A percentile compares a stretch with the other conserved stretches of the same genome.
phyloP scores from a whole-genome alignment of 768 basidiomycete species.

The Erythrobasidium yunnanense region DNA sequence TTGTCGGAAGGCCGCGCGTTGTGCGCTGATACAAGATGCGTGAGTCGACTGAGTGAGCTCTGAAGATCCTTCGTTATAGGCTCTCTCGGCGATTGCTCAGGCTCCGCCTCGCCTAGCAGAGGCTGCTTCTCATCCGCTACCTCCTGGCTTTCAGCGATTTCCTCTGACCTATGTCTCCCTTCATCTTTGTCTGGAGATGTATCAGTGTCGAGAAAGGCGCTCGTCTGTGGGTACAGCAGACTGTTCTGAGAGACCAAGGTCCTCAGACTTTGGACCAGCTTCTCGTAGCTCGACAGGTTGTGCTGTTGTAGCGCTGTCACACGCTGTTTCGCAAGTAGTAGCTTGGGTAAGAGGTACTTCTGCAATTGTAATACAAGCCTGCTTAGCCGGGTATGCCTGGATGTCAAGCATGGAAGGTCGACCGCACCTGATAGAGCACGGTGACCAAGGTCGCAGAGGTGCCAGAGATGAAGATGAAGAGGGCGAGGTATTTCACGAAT shows the following conservation, averaged over 20 bases:
- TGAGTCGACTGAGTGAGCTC: background rate
- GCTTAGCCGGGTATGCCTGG: background rate
- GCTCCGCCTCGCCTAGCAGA: background rate
- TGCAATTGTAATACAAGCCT: background rate
- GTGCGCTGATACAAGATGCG: background rate
- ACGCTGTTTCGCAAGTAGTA: background rate
- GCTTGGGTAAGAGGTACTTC: slow-evolving; percentile 3
- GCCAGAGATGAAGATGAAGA: slow-evolving; percentile 9
- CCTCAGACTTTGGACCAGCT: slow-evolving; percentile 1
- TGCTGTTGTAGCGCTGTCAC: slow-evolving; percentile 3
- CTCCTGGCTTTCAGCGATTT: background rate
- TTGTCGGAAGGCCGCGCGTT: no score
- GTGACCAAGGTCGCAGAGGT: slow-evolving; percentile 2
- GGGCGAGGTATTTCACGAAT: slow-evolving; percentile 12
- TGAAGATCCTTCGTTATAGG: background rate
- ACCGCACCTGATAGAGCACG: slow-evolving; percentile 3
- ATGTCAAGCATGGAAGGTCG: background rate
- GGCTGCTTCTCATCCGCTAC: background rate
- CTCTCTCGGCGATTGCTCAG: no score
- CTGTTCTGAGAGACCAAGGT: background rate
- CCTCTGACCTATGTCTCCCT: no score
- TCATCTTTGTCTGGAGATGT: no score
- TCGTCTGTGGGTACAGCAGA: background rate
- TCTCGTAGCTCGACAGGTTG: slow-evolving; percentile 12
- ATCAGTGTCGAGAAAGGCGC: no score